Base-by-base conservation (phyloP, 768 basidiomycete genomes). In the Lactifluus piperatus region DNA sequence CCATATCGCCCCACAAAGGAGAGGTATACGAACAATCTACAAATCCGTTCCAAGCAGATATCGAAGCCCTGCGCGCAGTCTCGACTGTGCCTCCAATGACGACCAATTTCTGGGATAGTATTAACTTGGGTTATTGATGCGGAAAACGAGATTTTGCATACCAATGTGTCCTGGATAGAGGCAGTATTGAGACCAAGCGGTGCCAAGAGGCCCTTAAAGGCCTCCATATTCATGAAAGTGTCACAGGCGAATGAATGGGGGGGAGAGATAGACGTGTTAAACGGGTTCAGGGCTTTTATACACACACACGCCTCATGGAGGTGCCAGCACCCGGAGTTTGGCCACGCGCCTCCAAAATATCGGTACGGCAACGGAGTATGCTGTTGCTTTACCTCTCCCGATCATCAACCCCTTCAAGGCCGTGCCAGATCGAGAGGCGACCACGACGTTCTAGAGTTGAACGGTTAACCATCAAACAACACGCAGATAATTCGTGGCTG, bases 71-170 rank as follows among this genome's bases (percentile, higher is more conserved):
- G 62, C 90, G 79, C 39, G 88, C 89, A 20, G 89, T 91, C 69
- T 92, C 90, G 20, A 91, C 85, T 0, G 90, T 92, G 1, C 91
- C 91, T 29, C 90, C 90, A 68, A 92, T 86, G 67, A 92, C 90
- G 39, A 93, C 90, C 26, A 91, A 79, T 85, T 90, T 91, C 90
- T 91, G 64, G 5, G n/a, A 37, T 34, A 11, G 10, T 59, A 57
- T 57, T 5, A 51, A 39, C 18, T 46, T 22, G 51, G 24, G 43
- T 54, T 47, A 22, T 7, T 20, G 43, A 41, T 5, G 16, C 22
- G 18, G 32, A 22, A 4, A 24, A 30, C 22, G n/a, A 36, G 30
- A 43, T 22, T 48, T 34, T 24, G 70, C 79, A 52, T 69, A 89
- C 89, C 34, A 91, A 75, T 41, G 89, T 90, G 64, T 91, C 89